These are phyloP conservation scores for Fusarium sp. DNA, from an alignment of 2,329 filamentous ascomycete genomes.

Conservation along the genomic window DNA sequence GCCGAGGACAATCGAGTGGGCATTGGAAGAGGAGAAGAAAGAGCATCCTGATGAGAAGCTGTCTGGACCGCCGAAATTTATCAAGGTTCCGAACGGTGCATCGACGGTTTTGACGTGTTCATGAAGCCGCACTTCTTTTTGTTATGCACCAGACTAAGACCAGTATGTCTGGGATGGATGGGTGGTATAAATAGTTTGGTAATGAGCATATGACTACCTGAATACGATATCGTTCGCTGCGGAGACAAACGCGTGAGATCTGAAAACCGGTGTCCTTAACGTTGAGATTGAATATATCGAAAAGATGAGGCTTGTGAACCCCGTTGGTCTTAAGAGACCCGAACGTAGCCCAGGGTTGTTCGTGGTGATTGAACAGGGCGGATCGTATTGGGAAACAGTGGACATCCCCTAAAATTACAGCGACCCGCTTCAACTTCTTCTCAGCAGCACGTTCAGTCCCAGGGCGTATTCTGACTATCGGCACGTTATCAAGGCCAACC, in stretches of 20 bases:
- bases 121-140: neutral
- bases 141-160: neutral
- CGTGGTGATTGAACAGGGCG: neutral
- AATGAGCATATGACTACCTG: neutral
- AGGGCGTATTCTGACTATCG: neutral
- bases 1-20: slow-evolving; percentile 31
- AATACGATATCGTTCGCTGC: fast-evolving
- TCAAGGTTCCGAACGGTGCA: slow-evolving; percentile 25
- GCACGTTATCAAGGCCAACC: neutral
- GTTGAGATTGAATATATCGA: neutral
- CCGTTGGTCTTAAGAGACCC: neutral
- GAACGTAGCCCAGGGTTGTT: neutral
- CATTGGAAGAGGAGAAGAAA: slow-evolving; percentile 28
- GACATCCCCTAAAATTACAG: neutral
- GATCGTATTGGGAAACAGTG: neutral
- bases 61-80: neutral
- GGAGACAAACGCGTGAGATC: no score
- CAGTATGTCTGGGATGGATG: no score
- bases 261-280: neutral
- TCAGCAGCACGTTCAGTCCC: neutral
- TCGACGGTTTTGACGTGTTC: slow-evolving; percentile 15
- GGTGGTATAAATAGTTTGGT: no score
- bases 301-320: neutral
- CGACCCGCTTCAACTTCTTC: neutral
- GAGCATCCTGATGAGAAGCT: neutral